Percentiles rank a stretch among this genome's conserved stretches.
Conservation (phyloP, 2,329 filamentous ascomycete species). For the Aureobasidium lini region DNA sequence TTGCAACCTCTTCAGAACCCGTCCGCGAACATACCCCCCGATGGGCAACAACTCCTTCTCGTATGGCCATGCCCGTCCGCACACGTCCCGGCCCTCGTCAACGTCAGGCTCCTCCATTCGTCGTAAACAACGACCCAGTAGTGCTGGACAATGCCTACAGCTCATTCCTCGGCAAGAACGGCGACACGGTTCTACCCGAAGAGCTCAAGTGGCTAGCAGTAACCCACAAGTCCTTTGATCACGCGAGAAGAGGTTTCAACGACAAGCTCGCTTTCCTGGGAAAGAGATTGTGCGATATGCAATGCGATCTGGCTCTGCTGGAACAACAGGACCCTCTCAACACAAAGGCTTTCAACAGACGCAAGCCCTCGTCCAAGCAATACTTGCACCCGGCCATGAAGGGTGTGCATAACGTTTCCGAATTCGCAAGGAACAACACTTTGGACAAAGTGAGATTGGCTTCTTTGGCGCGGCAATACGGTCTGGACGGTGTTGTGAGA, state of each 20-base stretch:
- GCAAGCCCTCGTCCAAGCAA: constrained; percentile 35
- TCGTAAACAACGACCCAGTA: constrained; percentile 67
- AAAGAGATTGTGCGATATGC: constrained; percentile 56
- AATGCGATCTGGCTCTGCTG: constrained; percentile 56
- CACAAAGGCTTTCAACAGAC: background rate
- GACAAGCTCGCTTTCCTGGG: constrained; percentile 80
- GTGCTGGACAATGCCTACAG: constrained; percentile 72
- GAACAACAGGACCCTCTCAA: constrained; percentile 30
- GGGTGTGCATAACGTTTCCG: constrained; percentile 64
- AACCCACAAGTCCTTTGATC: constrained; percentile 97
- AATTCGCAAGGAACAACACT: constrained; percentile 52
- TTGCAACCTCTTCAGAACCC: constrained; percentile 27
- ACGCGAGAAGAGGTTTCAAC: constrained; percentile 89
- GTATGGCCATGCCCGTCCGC: constrained; percentile 44
- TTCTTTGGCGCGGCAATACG: constrained; percentile 60
- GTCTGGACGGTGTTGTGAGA: constrained; percentile 66
- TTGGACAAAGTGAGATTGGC: constrained; percentile 60
- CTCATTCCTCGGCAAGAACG: constrained; percentile 64
- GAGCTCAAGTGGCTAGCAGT: constrained; percentile 95
- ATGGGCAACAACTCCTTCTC: constrained; percentile 43
- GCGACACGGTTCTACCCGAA: constrained; percentile 68
- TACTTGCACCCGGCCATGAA: constrained; percentile 57
- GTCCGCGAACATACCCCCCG: constrained; percentile 31
- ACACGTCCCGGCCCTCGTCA: constrained; percentile 40
- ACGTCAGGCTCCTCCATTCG: constrained; percentile 52